Conservation (phyloP, 345 rosid species). For the Bruguiera parviflora region DNA sequence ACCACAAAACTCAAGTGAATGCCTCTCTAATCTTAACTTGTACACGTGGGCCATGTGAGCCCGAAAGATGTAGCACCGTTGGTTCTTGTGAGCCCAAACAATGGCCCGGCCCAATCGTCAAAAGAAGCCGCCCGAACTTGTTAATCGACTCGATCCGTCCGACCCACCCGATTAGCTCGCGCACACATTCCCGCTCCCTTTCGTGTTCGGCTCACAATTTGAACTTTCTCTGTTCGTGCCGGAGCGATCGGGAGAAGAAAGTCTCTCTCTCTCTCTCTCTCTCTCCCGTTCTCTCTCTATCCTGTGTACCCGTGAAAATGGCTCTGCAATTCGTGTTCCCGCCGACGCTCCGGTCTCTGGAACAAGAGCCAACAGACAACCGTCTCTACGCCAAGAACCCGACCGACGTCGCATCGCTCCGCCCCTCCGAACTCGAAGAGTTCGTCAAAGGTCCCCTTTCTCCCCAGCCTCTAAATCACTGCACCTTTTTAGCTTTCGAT, state of each 20-base stretch:
- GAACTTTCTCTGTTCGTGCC: background rate
- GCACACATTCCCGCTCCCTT: constrained; percentile 2
- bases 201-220: background rate
- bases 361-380: constrained; percentile 46
- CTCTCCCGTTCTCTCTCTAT: constrained; percentile 20
- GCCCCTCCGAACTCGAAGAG: constrained; percentile 68
- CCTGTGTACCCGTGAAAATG: constrained; percentile 30
- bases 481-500: background rate
- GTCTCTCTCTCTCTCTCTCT: constrained; percentile 13
- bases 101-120: no score
- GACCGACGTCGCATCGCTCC: constrained; percentile 52
- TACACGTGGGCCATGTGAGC: no score
- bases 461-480: background rate
- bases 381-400: constrained; percentile 56
- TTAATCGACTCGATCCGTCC: no score
- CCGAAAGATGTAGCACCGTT: no score
- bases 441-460: constrained; percentile 74
- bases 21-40: no score
- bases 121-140: no score
- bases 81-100: no score
- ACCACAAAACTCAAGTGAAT: no score
- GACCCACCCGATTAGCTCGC: background rate
- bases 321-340: constrained; percentile 82
- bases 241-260: background rate
- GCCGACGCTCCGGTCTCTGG: constrained; percentile 56